Evolutionary conservation across 2,329 filamentous ascomycete genomes (phyloP).

Genomic region (Fonsecaea monophora): DNA sequence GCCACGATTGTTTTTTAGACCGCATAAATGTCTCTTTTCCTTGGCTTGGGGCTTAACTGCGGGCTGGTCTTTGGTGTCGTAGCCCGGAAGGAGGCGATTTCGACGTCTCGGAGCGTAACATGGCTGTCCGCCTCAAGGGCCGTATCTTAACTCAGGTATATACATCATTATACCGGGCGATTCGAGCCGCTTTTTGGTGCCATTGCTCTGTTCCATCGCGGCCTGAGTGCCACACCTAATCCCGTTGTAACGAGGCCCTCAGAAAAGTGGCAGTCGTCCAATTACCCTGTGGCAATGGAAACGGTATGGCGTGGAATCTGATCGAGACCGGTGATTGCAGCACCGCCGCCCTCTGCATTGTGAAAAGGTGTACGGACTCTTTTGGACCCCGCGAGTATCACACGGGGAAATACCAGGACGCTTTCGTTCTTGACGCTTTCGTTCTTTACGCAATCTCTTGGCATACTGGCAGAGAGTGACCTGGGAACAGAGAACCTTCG

Average conservation of each 20-base stretch:
- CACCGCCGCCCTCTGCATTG: slow-evolving; percentile 78
- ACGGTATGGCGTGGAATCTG: slow-evolving; percentile 89
- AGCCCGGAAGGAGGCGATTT: too few species aligned
- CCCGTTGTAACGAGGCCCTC: slow-evolving; percentile 63
- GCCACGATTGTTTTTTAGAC: too few species aligned
- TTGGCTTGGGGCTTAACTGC: too few species aligned
- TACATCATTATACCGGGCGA: too few species aligned
- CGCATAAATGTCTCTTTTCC: too few species aligned
- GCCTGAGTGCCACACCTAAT: too few species aligned
- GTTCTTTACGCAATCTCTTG: slow-evolving; percentile 87
- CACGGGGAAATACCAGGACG: slow-evolving; percentile 74
- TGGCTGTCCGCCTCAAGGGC: too few species aligned
- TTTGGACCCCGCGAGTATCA: slow-evolving; percentile 85
- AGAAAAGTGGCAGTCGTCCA: slow-evolving; percentile 80
- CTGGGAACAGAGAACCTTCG: slow-evolving; percentile 87
- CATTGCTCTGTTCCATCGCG: too few species aligned
- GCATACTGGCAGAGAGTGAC: slow-evolving; percentile 88
- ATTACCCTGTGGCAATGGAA: slow-evolving; percentile 90
- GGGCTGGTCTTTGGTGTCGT: too few species aligned
- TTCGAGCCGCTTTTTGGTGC: too few species aligned
- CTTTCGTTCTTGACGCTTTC: slow-evolving; percentile 76
- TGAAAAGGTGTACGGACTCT: slow-evolving; percentile 90
- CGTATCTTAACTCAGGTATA: too few species aligned
- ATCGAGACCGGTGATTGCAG: slow-evolving; percentile 79
- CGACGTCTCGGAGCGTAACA: too few species aligned